A percentile compares a stretch with the other conserved stretches of the same genome.
Evolutionary conservation across 2,329 filamentous ascomycete genomes (phyloP).

Genomic region (Cercospora brassicicola): DNA sequence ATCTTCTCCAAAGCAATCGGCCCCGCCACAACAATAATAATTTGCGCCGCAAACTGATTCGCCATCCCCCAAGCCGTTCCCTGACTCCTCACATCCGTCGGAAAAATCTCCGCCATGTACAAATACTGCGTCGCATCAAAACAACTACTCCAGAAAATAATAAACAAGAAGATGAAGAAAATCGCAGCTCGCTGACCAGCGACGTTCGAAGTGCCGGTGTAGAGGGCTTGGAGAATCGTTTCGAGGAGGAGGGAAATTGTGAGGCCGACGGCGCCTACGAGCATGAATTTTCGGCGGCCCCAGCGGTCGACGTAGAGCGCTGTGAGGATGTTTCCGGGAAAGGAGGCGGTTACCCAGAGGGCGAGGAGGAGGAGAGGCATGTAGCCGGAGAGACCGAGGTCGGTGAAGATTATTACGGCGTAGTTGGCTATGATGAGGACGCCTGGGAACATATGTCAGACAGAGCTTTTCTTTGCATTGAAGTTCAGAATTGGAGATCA

Average conservation of each 20-base stretch:
- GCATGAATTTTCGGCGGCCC: slow-evolving; percentile 48
- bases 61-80: slow-evolving; percentile 43
- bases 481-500: background rate
- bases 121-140: slow-evolving; percentile 51
- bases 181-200: slow-evolving; percentile 45
- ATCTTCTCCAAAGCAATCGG: slow-evolving; percentile 45
- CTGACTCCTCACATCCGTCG: slow-evolving; percentile 43
- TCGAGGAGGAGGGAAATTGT: slow-evolving; percentile 46
- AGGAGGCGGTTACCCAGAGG: slow-evolving; percentile 45
- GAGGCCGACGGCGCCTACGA: slow-evolving; percentile 47
- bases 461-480: too few species aligned
- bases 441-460: background rate
- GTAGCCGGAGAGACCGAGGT: slow-evolving; percentile 41
- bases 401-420: slow-evolving; percentile 43
- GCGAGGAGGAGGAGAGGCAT: slow-evolving; percentile 49
- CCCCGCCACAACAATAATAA: slow-evolving; percentile 39
- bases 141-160: slow-evolving; percentile 42
- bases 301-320: slow-evolving; percentile 46
- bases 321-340: slow-evolving; percentile 45
- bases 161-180: slow-evolving; percentile 48
- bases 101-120: slow-evolving; percentile 48
- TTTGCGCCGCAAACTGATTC: slow-evolving; percentile 41
- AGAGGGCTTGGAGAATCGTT: slow-evolving; percentile 45
- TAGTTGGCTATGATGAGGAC: slow-evolving; percentile 40
- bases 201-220: slow-evolving; percentile 36